A percentile compares a stretch with the other conserved stretches of the same genome.
These are phyloP conservation scores for Phytophthora citrophthora DNA, from an alignment of 352 stramenopile species.

Conservation along the genomic window DNA sequence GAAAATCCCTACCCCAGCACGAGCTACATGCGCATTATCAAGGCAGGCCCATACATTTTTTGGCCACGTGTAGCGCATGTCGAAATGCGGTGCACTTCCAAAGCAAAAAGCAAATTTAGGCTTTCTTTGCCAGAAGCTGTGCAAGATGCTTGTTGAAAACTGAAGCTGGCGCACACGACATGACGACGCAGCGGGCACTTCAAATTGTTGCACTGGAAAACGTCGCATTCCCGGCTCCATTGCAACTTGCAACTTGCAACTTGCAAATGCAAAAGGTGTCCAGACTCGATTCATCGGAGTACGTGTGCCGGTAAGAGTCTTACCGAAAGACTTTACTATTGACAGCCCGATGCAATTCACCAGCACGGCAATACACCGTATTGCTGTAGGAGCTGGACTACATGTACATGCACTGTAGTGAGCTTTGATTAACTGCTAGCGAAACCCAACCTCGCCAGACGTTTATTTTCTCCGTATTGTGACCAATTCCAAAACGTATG, in stretches of 20 bases:
- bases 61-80: no score
- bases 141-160: constrained; percentile 25
- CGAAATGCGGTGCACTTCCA: constrained; percentile 9
- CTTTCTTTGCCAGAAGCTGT: constrained; percentile 15
- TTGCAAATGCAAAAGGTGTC: constrained; percentile 8
- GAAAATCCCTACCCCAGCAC: constrained; percentile 7
- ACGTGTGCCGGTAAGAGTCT: no score
- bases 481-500: constrained; percentile 19
- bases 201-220: constrained; percentile 16
- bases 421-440: constrained; percentile 2
- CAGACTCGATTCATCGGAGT: background rate
- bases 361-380: background rate
- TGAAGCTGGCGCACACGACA: constrained; percentile 28
- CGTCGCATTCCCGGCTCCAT: constrained; percentile 22
- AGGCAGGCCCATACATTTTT: constrained; percentile 2
- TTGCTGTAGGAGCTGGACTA: constrained; percentile 18
- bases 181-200: constrained; percentile 15
- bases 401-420: background rate
- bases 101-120: constrained; percentile 23
- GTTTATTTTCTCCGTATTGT: constrained; percentile 20
- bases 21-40: background rate
- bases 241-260: no score
- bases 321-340: background rate
- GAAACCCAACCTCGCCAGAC: constrained; percentile 14
- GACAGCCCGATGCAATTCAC: constrained; percentile 7